Conservation (phyloP, 2,329 filamentous ascomycete species). For the Eutypa lata region DNA sequence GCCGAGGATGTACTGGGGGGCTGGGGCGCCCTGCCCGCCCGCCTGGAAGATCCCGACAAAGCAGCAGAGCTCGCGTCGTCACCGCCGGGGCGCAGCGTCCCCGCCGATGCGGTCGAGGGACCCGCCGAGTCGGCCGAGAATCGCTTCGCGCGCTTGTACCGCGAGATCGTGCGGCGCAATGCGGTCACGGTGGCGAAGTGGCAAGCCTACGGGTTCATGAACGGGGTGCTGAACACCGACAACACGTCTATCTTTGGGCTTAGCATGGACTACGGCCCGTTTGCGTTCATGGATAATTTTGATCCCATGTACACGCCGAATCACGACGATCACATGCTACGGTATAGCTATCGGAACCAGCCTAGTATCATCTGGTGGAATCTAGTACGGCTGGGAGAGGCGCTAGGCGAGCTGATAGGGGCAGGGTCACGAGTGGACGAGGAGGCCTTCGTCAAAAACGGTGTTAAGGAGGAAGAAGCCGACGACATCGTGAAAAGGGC, state of each 20-base stretch:
- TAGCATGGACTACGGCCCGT: conserved; percentile 92
- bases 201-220: conserved; percentile 99
- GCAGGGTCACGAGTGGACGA: conserved; percentile 71
- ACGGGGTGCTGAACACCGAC: conserved; percentile 95
- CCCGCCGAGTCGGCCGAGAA: conserved; percentile 71
- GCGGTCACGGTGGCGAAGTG: conserved; percentile 85
- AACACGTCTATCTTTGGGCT: conserved; percentile 91
- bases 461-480: conserved; percentile 66
- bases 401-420: conserved; percentile 83
- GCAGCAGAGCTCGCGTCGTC: conserved; percentile 41
- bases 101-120: conserved; percentile 62
- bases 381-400: conserved; percentile 84
- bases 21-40: conserved; percentile 77
- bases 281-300: conserved; percentile 97
- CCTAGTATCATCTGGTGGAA: conserved; percentile 99
- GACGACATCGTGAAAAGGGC: conserved; percentile 73
- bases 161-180: conserved; percentile 82
- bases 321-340: conserved; percentile 83
- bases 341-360: conserved; percentile 92
- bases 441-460: conserved; percentile 65
- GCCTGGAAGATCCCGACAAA: conserved; percentile 50
- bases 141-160: conserved; percentile 80
- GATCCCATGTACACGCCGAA: conserved; percentile 94
- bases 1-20: conserved; percentile 85
- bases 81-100: conserved; percentile 51